Evolutionary conservation across 176 grass and related monocot species (phyloP).

Genomic region (Elymus sibiricus): DNA sequence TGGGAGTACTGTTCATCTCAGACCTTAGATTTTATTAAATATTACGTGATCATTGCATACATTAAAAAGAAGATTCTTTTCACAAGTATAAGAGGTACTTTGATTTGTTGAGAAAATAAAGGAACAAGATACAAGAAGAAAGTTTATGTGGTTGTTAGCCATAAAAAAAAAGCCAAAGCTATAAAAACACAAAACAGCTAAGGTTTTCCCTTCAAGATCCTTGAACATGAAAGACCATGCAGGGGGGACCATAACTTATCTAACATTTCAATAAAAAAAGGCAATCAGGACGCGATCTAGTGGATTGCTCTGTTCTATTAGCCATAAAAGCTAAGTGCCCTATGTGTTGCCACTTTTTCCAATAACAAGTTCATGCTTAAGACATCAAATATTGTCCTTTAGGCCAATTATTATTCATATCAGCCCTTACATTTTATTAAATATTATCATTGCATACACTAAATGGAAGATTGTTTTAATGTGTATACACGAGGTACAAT

Average conservation of each 20-base stretch:
- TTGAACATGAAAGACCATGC: neutral
- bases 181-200: neutral
- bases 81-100: too few species aligned
- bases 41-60: too few species aligned
- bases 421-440: neutral
- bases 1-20: neutral
- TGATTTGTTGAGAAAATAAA: too few species aligned
- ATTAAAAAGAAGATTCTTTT: too few species aligned
- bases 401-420: neutral
- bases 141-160: too few species aligned
- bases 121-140: too few species aligned
- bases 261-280: neutral
- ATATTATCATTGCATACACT: neutral
- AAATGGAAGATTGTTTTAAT: neutral
- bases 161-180: constrained; percentile 14
- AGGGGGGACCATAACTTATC: neutral
- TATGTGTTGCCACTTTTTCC: neutral
- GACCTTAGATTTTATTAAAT: too few species aligned
- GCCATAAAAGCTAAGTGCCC: neutral
- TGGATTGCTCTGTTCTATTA: neutral
- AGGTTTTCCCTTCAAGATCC: neutral
- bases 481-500: neutral
- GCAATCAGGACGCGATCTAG: neutral
- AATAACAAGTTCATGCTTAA: neutral
- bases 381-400: neutral